Conservation (phyloP, 129 eudicot genomes). For the Artemisia annua region DNA sequence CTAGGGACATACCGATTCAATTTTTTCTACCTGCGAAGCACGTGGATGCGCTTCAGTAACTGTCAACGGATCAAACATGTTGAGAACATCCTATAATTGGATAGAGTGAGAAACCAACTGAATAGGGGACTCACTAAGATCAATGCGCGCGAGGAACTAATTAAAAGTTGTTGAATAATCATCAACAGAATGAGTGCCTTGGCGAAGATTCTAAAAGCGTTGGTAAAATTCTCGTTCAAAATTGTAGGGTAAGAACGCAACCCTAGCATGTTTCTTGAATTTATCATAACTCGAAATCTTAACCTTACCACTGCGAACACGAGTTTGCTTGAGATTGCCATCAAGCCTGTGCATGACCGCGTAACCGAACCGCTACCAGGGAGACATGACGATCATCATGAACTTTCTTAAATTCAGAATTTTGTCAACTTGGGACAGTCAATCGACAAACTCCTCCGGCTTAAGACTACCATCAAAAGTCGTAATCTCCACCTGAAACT, state of each 20-base stretch:
- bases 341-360: conserved; percentile 7
- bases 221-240: background rate
- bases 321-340: background rate
- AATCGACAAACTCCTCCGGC: background rate
- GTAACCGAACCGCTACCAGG: background rate
- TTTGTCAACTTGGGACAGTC: conserved; percentile 2
- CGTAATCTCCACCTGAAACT: too few relatives aligned
- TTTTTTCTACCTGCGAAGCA: background rate
- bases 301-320: background rate
- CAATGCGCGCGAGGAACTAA: background rate
- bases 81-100: background rate
- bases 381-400: conserved; percentile 7
- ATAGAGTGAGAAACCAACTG: conserved; percentile 16
- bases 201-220: background rate
- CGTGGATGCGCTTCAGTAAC: conserved; percentile 21
- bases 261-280: conserved; percentile 9
- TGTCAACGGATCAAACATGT: conserved; percentile 4
- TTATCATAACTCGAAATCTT: background rate
- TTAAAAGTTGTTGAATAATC: background rate
- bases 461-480: too few relatives aligned
- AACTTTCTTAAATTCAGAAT: conserved; percentile 4
- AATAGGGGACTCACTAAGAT: background rate
- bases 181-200: conserved; percentile 16
- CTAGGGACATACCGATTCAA: too few relatives aligned
- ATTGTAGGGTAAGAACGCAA: conserved; percentile 1